Conservation (phyloP, 352 stramenopile species). For the Phytophthora palmivora region DNA sequence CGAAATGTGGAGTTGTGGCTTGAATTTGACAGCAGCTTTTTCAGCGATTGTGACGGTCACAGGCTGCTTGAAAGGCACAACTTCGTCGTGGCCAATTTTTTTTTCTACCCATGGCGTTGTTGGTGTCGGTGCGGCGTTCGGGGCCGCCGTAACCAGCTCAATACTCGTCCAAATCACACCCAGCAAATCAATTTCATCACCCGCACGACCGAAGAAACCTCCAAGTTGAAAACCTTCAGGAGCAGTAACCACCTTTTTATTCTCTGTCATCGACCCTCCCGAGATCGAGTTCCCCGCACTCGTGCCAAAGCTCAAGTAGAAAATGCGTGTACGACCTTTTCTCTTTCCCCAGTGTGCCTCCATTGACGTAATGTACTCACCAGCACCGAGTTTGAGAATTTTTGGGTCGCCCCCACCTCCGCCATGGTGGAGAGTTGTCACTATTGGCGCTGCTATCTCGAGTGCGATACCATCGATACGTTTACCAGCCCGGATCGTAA, state of each 20-base stretch:
- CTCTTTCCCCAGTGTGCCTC: conserved; percentile 13
- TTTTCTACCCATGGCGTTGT: conserved; percentile 16
- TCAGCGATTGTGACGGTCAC: conserved; percentile 7
- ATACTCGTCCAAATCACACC: conserved; percentile 24
- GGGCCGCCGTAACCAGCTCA: not conserved
- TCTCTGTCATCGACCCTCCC: conserved; percentile 13
- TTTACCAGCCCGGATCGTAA: conserved; percentile 20
- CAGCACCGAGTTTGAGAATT: conserved; percentile 7
- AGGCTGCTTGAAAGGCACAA: conserved; percentile 3
- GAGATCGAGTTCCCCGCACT: conserved; percentile 15
- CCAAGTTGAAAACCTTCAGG: conserved; percentile 18
- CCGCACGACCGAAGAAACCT: conserved; percentile 14
- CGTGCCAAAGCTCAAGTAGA: conserved; percentile 19
- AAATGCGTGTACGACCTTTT: conserved; percentile 12
- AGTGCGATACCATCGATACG: conserved; percentile 14
- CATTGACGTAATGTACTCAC: conserved; percentile 20
- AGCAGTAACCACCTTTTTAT: conserved; percentile 4
- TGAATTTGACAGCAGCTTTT: conserved; percentile 10
- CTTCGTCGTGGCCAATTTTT: conserved; percentile 6
- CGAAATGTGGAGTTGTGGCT: conserved; percentile 10
- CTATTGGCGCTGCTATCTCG: conserved; percentile 9
- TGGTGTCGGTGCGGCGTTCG: not conserved
- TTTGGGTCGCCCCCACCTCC: conserved; percentile 9
- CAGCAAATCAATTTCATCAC: conserved; percentile 17
- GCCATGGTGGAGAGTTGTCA: conserved; percentile 6